These are phyloP conservation scores for Rusavskia elegans DNA, from an alignment of 495 filamentous ascomycete species.

Conservation along the genomic window DNA sequence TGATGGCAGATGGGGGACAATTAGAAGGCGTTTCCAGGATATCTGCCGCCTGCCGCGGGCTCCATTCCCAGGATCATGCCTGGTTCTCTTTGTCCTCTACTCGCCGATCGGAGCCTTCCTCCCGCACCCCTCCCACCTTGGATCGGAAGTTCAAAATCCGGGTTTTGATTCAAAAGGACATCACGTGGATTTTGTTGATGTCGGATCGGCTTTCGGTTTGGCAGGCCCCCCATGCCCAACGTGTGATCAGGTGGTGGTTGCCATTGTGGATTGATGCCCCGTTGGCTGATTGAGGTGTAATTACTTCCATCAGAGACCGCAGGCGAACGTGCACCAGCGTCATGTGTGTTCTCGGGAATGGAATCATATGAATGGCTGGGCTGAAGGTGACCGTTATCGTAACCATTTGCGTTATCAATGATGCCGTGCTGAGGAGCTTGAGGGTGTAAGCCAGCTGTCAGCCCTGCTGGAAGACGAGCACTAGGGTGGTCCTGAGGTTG, in stretches of 20 bases:
- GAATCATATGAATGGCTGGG: conserved; percentile 32
- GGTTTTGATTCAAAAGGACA: conserved; percentile 50
- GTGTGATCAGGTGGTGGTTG: conserved; percentile 20
- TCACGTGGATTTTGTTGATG: conserved; percentile 34
- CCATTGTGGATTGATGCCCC: conserved; percentile 80
- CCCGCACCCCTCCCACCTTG: conserved; percentile 18
- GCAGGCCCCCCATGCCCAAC: conserved; percentile 8
- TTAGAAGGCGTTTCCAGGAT: neutral
- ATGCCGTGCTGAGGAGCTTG: conserved; percentile 17
- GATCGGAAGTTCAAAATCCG: conserved; percentile 48
- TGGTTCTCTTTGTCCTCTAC: neutral
- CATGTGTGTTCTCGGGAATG: conserved; percentile 26
- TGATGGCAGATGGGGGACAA: too few relatives aligned
- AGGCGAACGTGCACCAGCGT: conserved; percentile 47
- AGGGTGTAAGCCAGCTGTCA: conserved; percentile 19
- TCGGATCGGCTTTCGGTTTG: conserved; percentile 11
- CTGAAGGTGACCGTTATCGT: conserved; percentile 15
- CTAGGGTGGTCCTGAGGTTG: conserved; percentile 6
- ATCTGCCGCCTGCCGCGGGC: neutral
- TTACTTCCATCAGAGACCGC: conserved; percentile 60
- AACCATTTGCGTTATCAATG: conserved; percentile 15
- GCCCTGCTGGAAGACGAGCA: neutral
- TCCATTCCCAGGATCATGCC: neutral
- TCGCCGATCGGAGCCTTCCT: conserved; percentile 9
- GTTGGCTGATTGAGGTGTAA: conserved; percentile 74